Conservation (phyloP, 1,284 basidiomycete genomes). For the Farysia itapuensis region DNA sequence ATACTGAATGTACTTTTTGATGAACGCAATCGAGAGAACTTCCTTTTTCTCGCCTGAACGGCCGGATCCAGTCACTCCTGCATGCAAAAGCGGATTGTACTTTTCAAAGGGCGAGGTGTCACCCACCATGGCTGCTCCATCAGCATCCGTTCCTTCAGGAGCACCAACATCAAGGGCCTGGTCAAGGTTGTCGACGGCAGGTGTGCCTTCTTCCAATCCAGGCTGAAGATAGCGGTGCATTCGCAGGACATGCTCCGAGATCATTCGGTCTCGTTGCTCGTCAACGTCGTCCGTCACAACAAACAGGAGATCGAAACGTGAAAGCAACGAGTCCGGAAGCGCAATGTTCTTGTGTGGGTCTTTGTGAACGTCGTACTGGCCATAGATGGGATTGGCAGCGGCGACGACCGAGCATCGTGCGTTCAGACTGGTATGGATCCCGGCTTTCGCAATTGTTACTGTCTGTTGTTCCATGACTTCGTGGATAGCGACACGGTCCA, state of each 20-base stretch:
- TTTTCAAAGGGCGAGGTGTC: constrained; percentile 70
- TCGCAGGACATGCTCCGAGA: constrained; percentile 95
- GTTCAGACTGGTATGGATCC: constrained; percentile 97
- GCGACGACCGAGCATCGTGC: constrained; percentile 97
- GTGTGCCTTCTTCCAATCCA: constrained; percentile 84
- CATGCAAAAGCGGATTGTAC: constrained; percentile 91
- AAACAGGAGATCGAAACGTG: constrained; percentile 98
- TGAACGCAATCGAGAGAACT: constrained; percentile 86
- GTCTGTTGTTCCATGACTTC: constrained; percentile 99
- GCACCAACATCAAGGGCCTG: constrained; percentile 57
- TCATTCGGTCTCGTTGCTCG: constrained; percentile 86
- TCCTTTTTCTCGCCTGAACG: constrained; percentile 66
- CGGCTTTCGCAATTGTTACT: constrained; percentile 98
- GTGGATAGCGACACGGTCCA: constrained; percentile 99
- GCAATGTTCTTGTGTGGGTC: constrained; percentile 99
- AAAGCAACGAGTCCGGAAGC: constrained; percentile 93
- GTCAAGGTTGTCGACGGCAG: constrained; percentile 81
- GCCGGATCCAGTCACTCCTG: constrained; percentile 67
- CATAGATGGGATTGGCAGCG: constrained; percentile 98
- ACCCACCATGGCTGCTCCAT: constrained; percentile 40
- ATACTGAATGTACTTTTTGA: constrained; percentile 99
- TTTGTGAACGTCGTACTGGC: constrained; percentile 99
- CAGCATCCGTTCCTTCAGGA: constrained; percentile 44
- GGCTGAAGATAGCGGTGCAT: constrained; percentile 97
- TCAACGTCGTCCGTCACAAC: constrained; percentile 98